phyloP scores from a whole-genome alignment of 2,329 filamentous ascomycete species.

The Aspergillus sp. region DNA sequence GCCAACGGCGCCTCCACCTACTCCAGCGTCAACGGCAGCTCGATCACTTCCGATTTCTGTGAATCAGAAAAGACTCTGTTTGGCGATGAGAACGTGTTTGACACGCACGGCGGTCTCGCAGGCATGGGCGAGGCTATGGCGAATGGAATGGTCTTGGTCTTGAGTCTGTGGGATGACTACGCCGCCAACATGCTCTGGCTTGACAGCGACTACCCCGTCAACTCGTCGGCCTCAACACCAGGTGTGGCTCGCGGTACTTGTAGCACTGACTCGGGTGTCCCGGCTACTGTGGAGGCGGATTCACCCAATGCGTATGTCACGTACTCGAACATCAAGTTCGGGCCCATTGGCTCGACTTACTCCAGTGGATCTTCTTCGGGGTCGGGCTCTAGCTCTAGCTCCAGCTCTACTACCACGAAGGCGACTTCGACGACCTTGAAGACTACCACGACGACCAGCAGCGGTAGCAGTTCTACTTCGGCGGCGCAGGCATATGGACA shows the following conservation, averaged over 20 bases:
- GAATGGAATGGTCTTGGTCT: conserved; percentile 65
- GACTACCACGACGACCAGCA: conserved; percentile 10
- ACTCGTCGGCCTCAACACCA: conserved; percentile 42
- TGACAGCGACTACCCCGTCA: conserved; percentile 64
- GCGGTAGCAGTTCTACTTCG: conserved; percentile 14
- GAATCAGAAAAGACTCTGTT: conserved; percentile 58
- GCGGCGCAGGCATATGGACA: conserved; percentile 29
- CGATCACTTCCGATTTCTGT: conserved; percentile 62
- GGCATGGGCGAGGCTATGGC: conserved; percentile 58
- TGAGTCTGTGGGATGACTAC: conserved; percentile 66
- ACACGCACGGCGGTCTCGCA: conserved; percentile 57
- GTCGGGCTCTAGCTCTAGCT: conserved; percentile 4
- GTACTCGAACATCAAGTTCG: conserved; percentile 64
- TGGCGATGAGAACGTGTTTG: conserved; percentile 57
- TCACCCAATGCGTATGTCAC: conserved; percentile 54
- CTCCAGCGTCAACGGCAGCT: conserved; percentile 53
- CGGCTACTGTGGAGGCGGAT: conserved; percentile 51
- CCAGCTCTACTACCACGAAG: conserved; percentile 15
- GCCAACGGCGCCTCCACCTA: conserved; percentile 55
- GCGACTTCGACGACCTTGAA: conserved; percentile 5
- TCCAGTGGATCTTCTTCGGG: conserved; percentile 11
- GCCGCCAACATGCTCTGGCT: conserved; percentile 73
- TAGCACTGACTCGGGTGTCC: conserved; percentile 54
- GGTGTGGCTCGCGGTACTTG: conserved; percentile 60
- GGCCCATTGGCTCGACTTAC: conserved; percentile 58